These are phyloP conservation scores for Oryza rufipogon DNA, from an alignment of 176 grass and related monocot genomes.

Conservation along the genomic window DNA sequence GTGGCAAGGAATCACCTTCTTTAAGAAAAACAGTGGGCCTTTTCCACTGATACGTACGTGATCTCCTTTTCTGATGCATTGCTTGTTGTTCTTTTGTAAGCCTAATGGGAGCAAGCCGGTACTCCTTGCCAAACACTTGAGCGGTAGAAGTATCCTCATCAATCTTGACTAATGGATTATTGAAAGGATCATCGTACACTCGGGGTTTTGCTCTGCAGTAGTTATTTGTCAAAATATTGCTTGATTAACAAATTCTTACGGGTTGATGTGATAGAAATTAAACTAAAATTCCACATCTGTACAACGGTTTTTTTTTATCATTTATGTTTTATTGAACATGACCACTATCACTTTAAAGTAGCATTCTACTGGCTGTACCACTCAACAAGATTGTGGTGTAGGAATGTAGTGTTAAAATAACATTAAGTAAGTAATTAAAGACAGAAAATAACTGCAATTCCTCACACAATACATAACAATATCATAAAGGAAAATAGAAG, in stretches of 20 bases:
- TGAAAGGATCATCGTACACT: slow-evolving; percentile 81
- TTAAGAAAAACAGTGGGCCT: slow-evolving; percentile 93
- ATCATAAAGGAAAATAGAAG: slow-evolving; percentile 5
- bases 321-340: slow-evolving; percentile 16
- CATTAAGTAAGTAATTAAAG: slow-evolving; percentile 32
- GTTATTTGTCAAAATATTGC: slow-evolving; percentile 35
- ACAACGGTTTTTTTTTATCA: background rate
- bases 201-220: slow-evolving; percentile 68
- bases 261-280: background rate
- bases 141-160: slow-evolving; percentile 66
- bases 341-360: slow-evolving; percentile 9
- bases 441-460: background rate
- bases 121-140: slow-evolving; percentile 96
- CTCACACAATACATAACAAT: slow-evolving; percentile 10
- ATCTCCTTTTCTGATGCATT: slow-evolving; percentile 88
- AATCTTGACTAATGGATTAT: slow-evolving; percentile 86
- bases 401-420: slow-evolving; percentile 23
- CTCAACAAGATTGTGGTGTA: background rate
- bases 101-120: slow-evolving; percentile 70
- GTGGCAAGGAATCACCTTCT: slow-evolving; percentile 89
- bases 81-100: slow-evolving; percentile 82
- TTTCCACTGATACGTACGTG: slow-evolving; percentile 84
- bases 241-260: background rate
- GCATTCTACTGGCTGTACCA: background rate
- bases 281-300: slow-evolving; percentile 7